phyloP scores from a whole-genome alignment of 2,329 filamentous ascomycete species.

The Claviceps capensis region DNA sequence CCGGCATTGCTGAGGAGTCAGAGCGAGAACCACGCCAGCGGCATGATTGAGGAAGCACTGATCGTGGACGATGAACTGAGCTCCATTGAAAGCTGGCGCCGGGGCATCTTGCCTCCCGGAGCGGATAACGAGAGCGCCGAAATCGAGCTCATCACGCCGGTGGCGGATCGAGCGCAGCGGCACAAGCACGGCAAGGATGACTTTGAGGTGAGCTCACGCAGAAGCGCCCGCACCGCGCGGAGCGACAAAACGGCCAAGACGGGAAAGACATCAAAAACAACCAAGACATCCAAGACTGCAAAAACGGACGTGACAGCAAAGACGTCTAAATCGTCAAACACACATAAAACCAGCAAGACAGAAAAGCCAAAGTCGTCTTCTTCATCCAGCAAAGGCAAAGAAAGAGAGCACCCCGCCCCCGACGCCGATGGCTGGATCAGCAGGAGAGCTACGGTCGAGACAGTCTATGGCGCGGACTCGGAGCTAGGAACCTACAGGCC shows the following conservation, averaged over 20 bases:
- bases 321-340: conserved; percentile 7
- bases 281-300: conserved; percentile 13
- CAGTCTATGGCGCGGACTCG: conserved; percentile 16
- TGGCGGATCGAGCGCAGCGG: conserved; percentile 34
- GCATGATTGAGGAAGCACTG: conserved; percentile 36
- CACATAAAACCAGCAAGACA: conserved; percentile 12
- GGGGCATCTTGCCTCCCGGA: conserved; percentile 37
- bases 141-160: conserved; percentile 43
- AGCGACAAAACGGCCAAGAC: conserved; percentile 15
- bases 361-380: conserved; percentile 7
- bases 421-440: conserved; percentile 3
- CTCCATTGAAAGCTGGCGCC: conserved; percentile 43
- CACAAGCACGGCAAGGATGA: conserved; percentile 23
- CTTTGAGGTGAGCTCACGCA: conserved; percentile 22
- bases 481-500: conserved; percentile 21
- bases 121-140: conserved; percentile 33
- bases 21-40: conserved; percentile 18
- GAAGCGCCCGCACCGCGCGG: conserved; percentile 19
- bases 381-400: conserved; percentile 7
- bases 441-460: conserved; percentile 10
- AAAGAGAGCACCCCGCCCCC: conserved; percentile 7
- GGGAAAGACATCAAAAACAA: conserved; percentile 11
- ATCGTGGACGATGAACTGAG: conserved; percentile 44
- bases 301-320: conserved; percentile 12
- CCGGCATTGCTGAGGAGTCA: conserved; percentile 15